Conservation (phyloP, 1,284 basidiomycete genomes). For the Cutaneotrichosporon daszewskae region DNA sequence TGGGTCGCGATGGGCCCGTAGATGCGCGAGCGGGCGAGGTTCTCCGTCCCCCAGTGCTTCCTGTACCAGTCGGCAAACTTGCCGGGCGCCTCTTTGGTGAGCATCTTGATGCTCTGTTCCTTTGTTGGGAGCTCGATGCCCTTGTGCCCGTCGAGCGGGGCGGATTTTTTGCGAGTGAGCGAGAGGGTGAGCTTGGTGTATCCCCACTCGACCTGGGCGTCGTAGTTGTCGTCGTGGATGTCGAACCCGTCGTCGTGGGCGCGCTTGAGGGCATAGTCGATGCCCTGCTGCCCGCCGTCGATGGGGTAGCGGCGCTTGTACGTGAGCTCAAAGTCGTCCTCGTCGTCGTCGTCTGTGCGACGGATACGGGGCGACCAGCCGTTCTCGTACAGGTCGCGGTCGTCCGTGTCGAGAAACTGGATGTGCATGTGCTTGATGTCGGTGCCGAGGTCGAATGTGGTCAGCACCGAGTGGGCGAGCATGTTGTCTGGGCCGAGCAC, state of each 20-base stretch:
- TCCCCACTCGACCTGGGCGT: constrained; percentile 8
- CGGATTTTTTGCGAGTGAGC: not conserved
- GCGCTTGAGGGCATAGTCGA: not conserved
- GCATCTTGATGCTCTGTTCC: not conserved
- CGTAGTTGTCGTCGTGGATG: constrained; percentile 1
- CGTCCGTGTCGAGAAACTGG: too few species aligned
- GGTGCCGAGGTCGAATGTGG: too few species aligned
- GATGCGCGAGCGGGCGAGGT: constrained; percentile 1
- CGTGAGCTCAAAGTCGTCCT: too few species aligned
- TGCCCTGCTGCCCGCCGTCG: too few species aligned
- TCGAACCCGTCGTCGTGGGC: constrained; percentile 9
- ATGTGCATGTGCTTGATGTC: too few species aligned
- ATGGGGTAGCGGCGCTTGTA: too few species aligned
- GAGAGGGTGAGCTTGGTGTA: constrained; percentile 7
- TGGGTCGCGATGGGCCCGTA: constrained; percentile 9
- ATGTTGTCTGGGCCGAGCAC: too few species aligned
- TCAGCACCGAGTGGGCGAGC: too few species aligned
- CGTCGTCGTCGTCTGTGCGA: too few species aligned
- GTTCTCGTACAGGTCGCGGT: too few species aligned
- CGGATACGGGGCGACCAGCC: too few species aligned
- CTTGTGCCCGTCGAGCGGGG: too few species aligned
- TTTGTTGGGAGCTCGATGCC: constrained; percentile 1
- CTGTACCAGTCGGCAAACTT: constrained; percentile 3
- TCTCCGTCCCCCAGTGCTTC: constrained; percentile 2
- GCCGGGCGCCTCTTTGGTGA: constrained; percentile 2